Evolutionary conservation across 2,329 filamentous ascomycete species (phyloP), one percentile per base, ranked within the genome.

Genomic region (Thermochaetoides dissita): DNA sequence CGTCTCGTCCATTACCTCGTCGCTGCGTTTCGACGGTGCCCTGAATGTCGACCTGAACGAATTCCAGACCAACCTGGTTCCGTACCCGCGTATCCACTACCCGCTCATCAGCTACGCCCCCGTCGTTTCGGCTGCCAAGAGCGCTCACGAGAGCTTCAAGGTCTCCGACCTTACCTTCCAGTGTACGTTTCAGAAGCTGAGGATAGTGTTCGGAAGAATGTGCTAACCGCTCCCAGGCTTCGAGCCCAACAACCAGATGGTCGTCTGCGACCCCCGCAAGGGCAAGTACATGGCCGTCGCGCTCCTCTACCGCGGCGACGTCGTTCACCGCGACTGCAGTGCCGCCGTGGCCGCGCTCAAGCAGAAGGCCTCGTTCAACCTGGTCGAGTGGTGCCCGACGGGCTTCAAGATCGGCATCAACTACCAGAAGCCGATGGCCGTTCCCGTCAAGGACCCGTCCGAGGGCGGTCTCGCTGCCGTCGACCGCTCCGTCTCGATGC

Each of bases 111-210:
- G 74, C 66, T 83, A 83, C 57, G 77, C 79, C 8, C 79, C 79
- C 30, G 79, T 84, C 53, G 70, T 83, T 50, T 82, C 78, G 17
- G 76, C 77, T 45, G 70, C 74, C 67, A 84, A 84, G 74, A 85
- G 81, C 63, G 75, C 79, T 38, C 84, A 91, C 59, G 84, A 91
- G 69, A 85, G 81, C 69, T 88, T 88, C 76, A 86, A 85, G 71
- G 80, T 87, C 42, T 73, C 77, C 48, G 85, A 91, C 51, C 65
- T 83, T 49, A 83, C 79, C 57, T 77, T 81, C 66, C 78, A 82
- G 62, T 82, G 79, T 82, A 68, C 58, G 73, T 24, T 24, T 24
- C 17, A 24, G 17, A 24, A 24, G 17, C 17, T 24, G 17, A 24
- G 17, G 17, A 24, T 24, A 24, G 17, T 24, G 5, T 5, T 24